Evolutionary conservation across 2,329 filamentous ascomycete species (phyloP).

Genomic region (Aspergillus oerlinghausenensis): DNA sequence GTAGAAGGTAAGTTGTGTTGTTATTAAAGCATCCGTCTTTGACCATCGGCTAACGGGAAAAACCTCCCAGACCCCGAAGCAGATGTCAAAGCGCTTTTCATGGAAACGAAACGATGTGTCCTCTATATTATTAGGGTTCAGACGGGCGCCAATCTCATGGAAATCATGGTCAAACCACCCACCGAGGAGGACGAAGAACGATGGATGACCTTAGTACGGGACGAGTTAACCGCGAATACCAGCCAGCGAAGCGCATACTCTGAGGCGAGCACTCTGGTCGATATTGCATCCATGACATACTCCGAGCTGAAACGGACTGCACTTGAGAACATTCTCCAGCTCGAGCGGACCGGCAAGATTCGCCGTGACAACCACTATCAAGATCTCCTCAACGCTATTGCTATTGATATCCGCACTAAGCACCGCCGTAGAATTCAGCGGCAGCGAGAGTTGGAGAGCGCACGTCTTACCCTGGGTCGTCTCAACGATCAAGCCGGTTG

Average conservation of each 20-base stretch:
- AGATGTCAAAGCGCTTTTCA: constrained; percentile 86
- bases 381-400: constrained; percentile 95
- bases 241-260: constrained; percentile 80
- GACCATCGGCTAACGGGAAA: constrained; percentile 4
- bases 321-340: constrained; percentile 84
- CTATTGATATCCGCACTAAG: constrained; percentile 94
- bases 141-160: constrained; percentile 83
- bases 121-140: constrained; percentile 97
- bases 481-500: constrained; percentile 68
- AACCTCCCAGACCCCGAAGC: constrained; percentile 70
- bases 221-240: constrained; percentile 69
- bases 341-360: constrained; percentile 84
- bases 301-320: constrained; percentile 88
- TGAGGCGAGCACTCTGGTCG: constrained; percentile 75
- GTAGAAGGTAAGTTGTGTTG: constrained; percentile 55
- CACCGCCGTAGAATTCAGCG: constrained; percentile 87
- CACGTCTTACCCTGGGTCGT: constrained; percentile 44
- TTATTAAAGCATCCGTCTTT: too few relatives aligned
- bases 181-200: constrained; percentile 80
- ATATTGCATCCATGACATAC: constrained; percentile 86
- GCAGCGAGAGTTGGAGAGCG: constrained; percentile 75
- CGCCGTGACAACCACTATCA: constrained; percentile 87
- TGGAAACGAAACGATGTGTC: constrained; percentile 96
- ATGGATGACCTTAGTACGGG: constrained; percentile 75
- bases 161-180: constrained; percentile 90